Base-by-base conservation (phyloP, 164 flowering plant genomes). In the Aristolochia californica region DNA sequence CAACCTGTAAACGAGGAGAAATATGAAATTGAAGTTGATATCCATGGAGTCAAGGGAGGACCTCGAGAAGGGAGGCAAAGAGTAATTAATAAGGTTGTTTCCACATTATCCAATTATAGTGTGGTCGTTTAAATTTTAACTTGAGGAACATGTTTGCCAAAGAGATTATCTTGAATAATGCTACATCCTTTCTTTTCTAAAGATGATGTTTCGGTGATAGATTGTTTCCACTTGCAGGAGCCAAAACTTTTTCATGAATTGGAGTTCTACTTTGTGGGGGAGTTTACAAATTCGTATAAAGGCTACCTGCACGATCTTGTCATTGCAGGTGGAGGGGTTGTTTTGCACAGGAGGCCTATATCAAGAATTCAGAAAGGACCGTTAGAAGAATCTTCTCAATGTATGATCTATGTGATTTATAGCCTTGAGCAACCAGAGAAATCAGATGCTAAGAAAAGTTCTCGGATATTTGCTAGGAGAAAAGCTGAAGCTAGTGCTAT, bases 301-400 rank as follows among this genome's bases (percentile, higher is more conserved):
- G 81, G 83, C 1, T 82, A 79, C 62, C 77, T 90, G 26, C 91
- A 82, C 51, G 91, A 82, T 44, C 80, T 94, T 18, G 70, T 88
- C 47, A 69, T 68, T 61, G 87, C 95, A 45, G 97, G 82, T 44
- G 95, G 96, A 45, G 99, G 97, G 65, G 75, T 66, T 17, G 70
- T 90, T 61, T 77, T 90, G 40, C 84, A 81, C 2, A 69, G 99
- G 58, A 90, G 81, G 61, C 95, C 97, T 5, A 61, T 87, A 53
- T 52, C 78, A 45, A 74, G 61, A 66, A 74, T 59, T 25, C 67
- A 61, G n/a, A 67, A 53, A 43, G 52, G 24, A 51, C 26, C 22
- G 13, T 25, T 59, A 13, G 63, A 68, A 21, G 72, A 48, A 17
- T 65, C 77, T 23, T 60, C 74, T 21, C 23, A 22, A n/a, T 53